Conservation (phyloP, 306 rosid genomes). For the Cotoneaster glaucophyllus region DNA sequence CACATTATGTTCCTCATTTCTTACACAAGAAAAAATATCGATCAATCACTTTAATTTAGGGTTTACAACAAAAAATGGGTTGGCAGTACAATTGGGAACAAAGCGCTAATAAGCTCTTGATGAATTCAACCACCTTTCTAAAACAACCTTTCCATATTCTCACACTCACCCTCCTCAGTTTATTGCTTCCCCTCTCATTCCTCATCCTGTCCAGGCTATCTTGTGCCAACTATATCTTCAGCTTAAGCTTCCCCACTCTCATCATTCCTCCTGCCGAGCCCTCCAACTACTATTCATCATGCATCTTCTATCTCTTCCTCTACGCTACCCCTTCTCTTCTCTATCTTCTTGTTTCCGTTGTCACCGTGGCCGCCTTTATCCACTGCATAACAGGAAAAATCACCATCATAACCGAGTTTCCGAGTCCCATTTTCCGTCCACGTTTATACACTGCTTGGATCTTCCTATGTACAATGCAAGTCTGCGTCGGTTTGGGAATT, state of each 20-base stretch:
- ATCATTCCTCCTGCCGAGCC: background rate
- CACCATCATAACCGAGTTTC: slow-evolving; percentile 10
- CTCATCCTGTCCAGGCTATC: slow-evolving; percentile 61
- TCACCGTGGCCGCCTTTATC: slow-evolving; percentile 37
- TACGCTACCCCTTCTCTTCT: slow-evolving; percentile 36
- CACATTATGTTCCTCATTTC: background rate
- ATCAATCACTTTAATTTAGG: background rate
- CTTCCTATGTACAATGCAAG: slow-evolving; percentile 52
- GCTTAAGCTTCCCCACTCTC: background rate
- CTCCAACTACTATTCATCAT: background rate
- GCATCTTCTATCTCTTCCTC: slow-evolving; percentile 22
- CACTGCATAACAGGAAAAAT: slow-evolving; percentile 39
- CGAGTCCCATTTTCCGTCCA: slow-evolving; percentile 18
- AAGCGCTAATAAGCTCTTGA: slow-evolving; percentile 21
- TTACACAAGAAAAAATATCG: background rate
- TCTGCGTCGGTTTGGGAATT: slow-evolving; percentile 60
- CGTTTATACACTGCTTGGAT: slow-evolving; percentile 53
- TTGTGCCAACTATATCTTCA: slow-evolving; percentile 29
- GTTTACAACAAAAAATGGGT: slow-evolving; percentile 29
- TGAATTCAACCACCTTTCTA: slow-evolving; percentile 1
- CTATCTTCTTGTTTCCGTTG: slow-evolving; percentile 34
- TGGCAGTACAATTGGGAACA: slow-evolving; percentile 10
- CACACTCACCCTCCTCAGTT: slow-evolving; percentile 53
- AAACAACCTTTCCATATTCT: slow-evolving; percentile 45
- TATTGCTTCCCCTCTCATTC: slow-evolving; percentile 70